phyloP scores from a whole-genome alignment of 257 asterid species.

The Rehmannia glutinosa region DNA sequence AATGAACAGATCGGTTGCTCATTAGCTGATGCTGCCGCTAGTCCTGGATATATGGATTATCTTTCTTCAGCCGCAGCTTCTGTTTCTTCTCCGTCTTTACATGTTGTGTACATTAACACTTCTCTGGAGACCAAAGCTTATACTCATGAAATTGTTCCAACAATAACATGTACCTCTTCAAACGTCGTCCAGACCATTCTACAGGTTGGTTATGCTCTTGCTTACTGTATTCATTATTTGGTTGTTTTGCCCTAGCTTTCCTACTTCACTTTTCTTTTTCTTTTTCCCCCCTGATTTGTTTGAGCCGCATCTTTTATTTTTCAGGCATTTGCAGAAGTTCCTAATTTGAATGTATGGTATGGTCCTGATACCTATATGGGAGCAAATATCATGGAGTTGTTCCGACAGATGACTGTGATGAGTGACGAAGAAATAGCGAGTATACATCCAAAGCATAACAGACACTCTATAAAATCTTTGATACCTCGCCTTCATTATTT shows the following conservation, averaged over 20 bases:
- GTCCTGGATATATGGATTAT: slow-evolving; percentile 87
- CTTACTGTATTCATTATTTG: not conserved
- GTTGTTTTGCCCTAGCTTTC: not conserved
- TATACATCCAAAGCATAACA: slow-evolving; percentile 73
- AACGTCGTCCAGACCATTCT: slow-evolving; percentile 88
- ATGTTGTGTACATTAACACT: slow-evolving; percentile 91
- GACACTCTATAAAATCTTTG: slow-evolving; percentile 66
- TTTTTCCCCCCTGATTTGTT: not conserved
- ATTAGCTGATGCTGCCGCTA: slow-evolving; percentile 93
- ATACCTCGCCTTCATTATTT: slow-evolving; percentile 87
- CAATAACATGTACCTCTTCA: slow-evolving; percentile 96
- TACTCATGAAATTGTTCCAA: slow-evolving; percentile 94
- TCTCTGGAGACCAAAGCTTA: slow-evolving; percentile 91
- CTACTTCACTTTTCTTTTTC: not conserved
- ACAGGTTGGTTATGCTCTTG: slow-evolving; percentile 47
- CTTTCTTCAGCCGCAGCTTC: slow-evolving; percentile 66
- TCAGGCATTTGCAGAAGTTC: slow-evolving; percentile 88
- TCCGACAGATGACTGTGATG: slow-evolving; percentile 78
- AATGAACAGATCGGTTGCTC: slow-evolving; percentile 83
- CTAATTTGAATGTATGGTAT: slow-evolving; percentile 68
- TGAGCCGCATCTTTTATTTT: slow-evolving; percentile 15
- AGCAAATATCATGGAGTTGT: slow-evolving; percentile 84
- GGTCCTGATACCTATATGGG: slow-evolving; percentile 99
- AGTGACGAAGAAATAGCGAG: slow-evolving; percentile 86
- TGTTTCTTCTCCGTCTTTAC: slow-evolving; percentile 74